Base-by-base conservation (phyloP, 78 protist species). In the Dictyostelium intermedium region DNA sequence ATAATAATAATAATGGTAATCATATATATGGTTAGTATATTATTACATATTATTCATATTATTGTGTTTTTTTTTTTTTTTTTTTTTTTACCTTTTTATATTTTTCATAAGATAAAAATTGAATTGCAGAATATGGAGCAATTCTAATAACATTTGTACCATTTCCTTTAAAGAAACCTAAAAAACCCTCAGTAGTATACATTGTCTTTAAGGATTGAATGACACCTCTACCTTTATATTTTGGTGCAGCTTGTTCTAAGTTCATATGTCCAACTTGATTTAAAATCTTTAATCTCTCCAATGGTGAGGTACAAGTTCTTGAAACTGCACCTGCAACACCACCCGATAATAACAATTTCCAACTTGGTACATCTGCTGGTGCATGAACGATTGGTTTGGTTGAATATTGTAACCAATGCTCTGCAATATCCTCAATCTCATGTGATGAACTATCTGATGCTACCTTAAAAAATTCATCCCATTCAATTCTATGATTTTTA, bases 271-370 rank as follows among this genome's bases (percentile, higher is more conserved):
- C 34, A 9, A 96, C 95, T 85, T 98, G 99, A 63, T 77, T 86
- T 10, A 98, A 92, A 39, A 98, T 96, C 93, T 98, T 98, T 72
- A 96, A 78, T 10, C 99, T 92, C 81, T 97, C 98, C 8, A 98
- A 82, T 37, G 99, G 99, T 10, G 98, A 95, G 23, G 97, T 92
- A 35, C 83, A 82, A 5, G 99, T 97, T 18, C 99, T 87, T 16
- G 98, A 97, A 11, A 98, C 97, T 10, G 97, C 97, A 25, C 99
- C 99, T 5, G 99, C 99, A 13, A 92, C 84, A 30, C 98, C 98
- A 16, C 98, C 99, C 9, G 98, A 97, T 4, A 93, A 20, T 25
- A 98, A 81, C 18, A 86, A 39, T 47, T 92, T 92, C 92, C 87
- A 83, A 35, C 87, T 78, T 39, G 94, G 94, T 80, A 60, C 82